These are phyloP conservation scores for Prunus yedoensis DNA, from an alignment of 331 rosid genomes.

Conservation along the genomic window DNA sequence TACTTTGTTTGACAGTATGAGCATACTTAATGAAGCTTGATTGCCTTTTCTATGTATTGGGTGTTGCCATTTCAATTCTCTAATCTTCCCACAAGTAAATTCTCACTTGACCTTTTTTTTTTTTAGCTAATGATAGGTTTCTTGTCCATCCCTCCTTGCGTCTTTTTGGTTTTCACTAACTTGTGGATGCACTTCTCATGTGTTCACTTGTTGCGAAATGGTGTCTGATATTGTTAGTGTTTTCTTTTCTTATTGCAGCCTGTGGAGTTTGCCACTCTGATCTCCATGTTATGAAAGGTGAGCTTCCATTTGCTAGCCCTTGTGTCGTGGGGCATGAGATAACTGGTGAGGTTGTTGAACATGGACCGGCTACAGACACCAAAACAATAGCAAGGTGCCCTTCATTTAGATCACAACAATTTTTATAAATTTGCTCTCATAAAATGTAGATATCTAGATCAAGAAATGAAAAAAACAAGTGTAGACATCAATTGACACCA, in stretches of 20 bases:
- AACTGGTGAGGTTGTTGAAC: slow-evolving; percentile 89
- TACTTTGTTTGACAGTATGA: too few relatives aligned
- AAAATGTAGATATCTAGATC: neutral
- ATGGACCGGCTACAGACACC: slow-evolving; percentile 54
- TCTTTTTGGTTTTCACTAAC: neutral
- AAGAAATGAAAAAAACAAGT: too few relatives aligned
- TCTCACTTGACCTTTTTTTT: neutral
- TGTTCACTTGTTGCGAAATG: neutral
- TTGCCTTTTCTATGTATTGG: neutral
- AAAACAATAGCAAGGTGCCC: slow-evolving; percentile 57
- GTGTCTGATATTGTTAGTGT: slow-evolving; percentile 12
- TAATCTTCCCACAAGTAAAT: neutral
- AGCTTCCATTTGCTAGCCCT: slow-evolving; percentile 80
- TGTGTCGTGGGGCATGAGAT: slow-evolving; percentile 93
- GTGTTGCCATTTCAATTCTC: neutral
- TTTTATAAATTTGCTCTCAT: neutral
- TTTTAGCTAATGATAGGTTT: neutral
- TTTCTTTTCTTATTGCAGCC: slow-evolving; percentile 39
- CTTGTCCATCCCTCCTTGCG: neutral
- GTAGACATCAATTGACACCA: neutral
- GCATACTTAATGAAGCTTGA: neutral
- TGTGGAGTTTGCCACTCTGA: slow-evolving; percentile 99
- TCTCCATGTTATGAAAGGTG: slow-evolving; percentile 91
- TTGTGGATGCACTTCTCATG: neutral
- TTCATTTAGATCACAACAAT: neutral